Conservation (phyloP, 2,329 filamentous ascomycete species). For the Ampelomyces quisqualis region DNA sequence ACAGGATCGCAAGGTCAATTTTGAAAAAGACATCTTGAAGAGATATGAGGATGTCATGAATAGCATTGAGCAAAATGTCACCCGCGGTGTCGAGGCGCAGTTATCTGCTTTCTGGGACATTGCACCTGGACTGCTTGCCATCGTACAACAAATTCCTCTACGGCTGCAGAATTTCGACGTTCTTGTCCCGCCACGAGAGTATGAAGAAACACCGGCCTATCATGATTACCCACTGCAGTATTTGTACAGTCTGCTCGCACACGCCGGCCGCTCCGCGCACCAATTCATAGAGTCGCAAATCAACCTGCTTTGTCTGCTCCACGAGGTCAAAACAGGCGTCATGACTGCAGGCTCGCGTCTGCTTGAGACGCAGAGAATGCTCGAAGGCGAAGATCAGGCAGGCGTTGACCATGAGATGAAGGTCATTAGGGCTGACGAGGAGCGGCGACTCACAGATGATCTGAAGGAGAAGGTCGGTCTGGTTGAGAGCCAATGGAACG, state of each 20-base stretch:
- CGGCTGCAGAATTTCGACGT: slow-evolving; percentile 64
- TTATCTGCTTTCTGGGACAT: slow-evolving; percentile 98
- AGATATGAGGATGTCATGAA: slow-evolving; percentile 75
- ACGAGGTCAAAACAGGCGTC: slow-evolving; percentile 82
- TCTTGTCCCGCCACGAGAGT: slow-evolving; percentile 75
- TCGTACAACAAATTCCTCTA: slow-evolving; percentile 77
- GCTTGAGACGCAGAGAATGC: slow-evolving; percentile 62
- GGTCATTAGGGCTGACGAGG: slow-evolving; percentile 65
- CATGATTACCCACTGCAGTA: slow-evolving; percentile 83
- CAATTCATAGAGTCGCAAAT: slow-evolving; percentile 96
- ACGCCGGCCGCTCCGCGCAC: slow-evolving; percentile 89
- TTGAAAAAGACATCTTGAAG: slow-evolving; percentile 69
- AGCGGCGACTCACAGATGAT: slow-evolving; percentile 72
- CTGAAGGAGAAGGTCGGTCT: slow-evolving; percentile 90
- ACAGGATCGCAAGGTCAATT: slow-evolving; percentile 67
- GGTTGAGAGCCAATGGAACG: slow-evolving; percentile 88
- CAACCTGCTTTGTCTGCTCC: slow-evolving; percentile 83
- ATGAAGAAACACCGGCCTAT: slow-evolving; percentile 83
- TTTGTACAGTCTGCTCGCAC: slow-evolving; percentile 77
- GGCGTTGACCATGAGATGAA: slow-evolving; percentile 53
- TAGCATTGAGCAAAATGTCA: slow-evolving; percentile 81
- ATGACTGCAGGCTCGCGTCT: slow-evolving; percentile 68
- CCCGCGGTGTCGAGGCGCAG: slow-evolving; percentile 85
- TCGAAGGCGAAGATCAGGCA: slow-evolving; percentile 43
- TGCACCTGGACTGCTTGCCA: slow-evolving; percentile 73